phyloP scores from a whole-genome alignment of 495 filamentous ascomycete genomes.

The Usnea hakonensis region DNA sequence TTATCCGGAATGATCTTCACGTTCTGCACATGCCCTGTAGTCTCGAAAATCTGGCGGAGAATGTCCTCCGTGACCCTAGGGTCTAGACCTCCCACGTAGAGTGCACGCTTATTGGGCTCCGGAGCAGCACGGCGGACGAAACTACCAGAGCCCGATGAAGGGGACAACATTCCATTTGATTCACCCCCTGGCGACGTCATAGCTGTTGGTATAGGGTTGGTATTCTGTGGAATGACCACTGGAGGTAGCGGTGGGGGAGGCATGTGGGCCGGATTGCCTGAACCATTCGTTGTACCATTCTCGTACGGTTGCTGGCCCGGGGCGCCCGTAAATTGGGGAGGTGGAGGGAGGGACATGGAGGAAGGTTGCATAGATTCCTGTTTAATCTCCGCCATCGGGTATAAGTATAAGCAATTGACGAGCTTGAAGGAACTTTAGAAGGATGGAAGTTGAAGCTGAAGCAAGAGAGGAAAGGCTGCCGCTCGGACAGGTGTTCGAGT shows the following conservation, averaged over 20 bases:
- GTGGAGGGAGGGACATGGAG: constrained; percentile 51
- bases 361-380: constrained; percentile 28
- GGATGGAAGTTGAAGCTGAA: constrained; percentile 15
- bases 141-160: constrained; percentile 60
- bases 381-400: constrained; percentile 19
- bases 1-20: constrained; percentile 99
- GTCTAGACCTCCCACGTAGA: constrained; percentile 95
- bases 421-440: neutral
- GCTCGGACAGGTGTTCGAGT: constrained; percentile 11
- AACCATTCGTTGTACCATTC: constrained; percentile 50
- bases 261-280: constrained; percentile 66
- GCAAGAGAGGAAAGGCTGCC: constrained; percentile 4
- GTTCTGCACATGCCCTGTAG: constrained; percentile 92
- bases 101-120: constrained; percentile 95
- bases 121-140: constrained; percentile 88
- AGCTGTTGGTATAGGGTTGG: constrained; percentile 88
- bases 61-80: constrained; percentile 95
- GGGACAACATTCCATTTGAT: constrained; percentile 66
- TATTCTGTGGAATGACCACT: constrained; percentile 90
- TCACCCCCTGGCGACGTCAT: constrained; percentile 74
- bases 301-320: constrained; percentile 65
- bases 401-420: constrained; percentile 12
- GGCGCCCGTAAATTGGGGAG: constrained; percentile 59
- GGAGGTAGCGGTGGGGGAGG: constrained; percentile 84
- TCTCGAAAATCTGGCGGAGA: constrained; percentile 96